phyloP scores from a whole-genome alignment of 2,329 filamentous ascomycete genomes.

The Penicillium verrucosum region DNA sequence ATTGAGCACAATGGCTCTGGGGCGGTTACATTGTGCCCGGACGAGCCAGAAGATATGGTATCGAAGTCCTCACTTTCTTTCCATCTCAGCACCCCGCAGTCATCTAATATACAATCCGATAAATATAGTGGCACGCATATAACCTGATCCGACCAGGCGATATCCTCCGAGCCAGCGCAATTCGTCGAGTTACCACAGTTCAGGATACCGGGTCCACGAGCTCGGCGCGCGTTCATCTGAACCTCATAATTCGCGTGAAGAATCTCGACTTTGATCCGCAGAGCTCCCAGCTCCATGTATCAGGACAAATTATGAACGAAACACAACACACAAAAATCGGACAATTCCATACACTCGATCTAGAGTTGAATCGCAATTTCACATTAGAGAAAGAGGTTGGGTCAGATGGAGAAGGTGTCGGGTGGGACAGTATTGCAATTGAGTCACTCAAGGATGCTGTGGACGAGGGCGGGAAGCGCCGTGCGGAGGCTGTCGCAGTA shows the following conservation, averaged over 20 bases:
- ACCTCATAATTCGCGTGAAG: slow-evolving; percentile 63
- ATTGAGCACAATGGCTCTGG: slow-evolving; percentile 67
- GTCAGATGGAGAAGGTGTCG: slow-evolving; percentile 41
- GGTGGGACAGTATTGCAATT: slow-evolving; percentile 88
- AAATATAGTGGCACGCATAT: slow-evolving; percentile 66
- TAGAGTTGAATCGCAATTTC: slow-evolving; percentile 85
- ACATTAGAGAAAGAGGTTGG: slow-evolving; percentile 75
- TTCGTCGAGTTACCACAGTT: slow-evolving; percentile 64
- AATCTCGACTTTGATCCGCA: slow-evolving; percentile 67
- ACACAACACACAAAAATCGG: slow-evolving; percentile 67
- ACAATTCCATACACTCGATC: slow-evolving; percentile 69
- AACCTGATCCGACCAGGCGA: slow-evolving; percentile 68
- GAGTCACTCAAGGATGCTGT: slow-evolving; percentile 76
- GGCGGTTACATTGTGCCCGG: slow-evolving; percentile 63
- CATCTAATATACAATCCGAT: slow-evolving; percentile 5
- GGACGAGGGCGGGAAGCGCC: slow-evolving; percentile 63
- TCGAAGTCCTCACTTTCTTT: neutral
- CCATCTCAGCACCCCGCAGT: neutral
- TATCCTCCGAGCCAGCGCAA: slow-evolving; percentile 61
- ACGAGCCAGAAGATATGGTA: slow-evolving; percentile 75
- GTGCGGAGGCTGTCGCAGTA: slow-evolving; percentile 81
- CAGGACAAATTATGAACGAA: slow-evolving; percentile 62
- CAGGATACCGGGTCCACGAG: slow-evolving; percentile 58
- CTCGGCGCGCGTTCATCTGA: slow-evolving; percentile 63
- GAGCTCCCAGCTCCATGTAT: slow-evolving; percentile 65